Evolutionary conservation across 768 basidiomycete species (phyloP).

Genomic region (Hirschioporus abietinus): DNA sequence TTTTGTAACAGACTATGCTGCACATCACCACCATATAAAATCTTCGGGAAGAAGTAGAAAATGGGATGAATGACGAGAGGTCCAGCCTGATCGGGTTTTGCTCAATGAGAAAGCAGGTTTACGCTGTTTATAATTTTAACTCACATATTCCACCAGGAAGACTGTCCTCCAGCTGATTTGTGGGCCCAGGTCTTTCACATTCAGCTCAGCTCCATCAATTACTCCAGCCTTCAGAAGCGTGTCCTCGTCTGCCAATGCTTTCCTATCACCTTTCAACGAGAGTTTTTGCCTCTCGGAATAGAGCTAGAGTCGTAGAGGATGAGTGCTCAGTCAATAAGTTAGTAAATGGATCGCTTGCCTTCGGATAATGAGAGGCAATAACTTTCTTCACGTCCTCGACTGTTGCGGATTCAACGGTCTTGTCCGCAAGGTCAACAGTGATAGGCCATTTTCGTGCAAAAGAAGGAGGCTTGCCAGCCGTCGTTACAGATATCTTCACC

Average conservation of each 20-base stretch:
- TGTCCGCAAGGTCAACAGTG: constrained; percentile 42
- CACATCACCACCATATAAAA: constrained; percentile 67
- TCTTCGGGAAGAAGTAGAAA: constrained; percentile 62
- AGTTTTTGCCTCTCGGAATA: constrained; percentile 69
- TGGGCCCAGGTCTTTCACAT: constrained; percentile 85
- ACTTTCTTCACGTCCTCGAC: constrained; percentile 65
- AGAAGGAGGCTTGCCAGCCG: constrained; percentile 33
- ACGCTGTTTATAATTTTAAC: constrained; percentile 23
- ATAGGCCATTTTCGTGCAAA: constrained; percentile 49
- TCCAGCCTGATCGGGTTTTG: constrained; percentile 50
- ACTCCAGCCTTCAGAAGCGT: constrained; percentile 56
- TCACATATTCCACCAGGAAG: constrained; percentile 91
- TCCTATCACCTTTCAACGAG: constrained; percentile 54
- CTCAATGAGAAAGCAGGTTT: constrained; percentile 8
- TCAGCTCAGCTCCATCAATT: constrained; percentile 54
- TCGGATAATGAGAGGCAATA: constrained; percentile 51
- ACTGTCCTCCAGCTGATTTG: constrained; percentile 88
- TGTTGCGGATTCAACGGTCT: constrained; percentile 43
- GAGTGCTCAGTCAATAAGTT: background rate
- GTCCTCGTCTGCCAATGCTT: constrained; percentile 56
- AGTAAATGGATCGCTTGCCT: constrained; percentile 24
- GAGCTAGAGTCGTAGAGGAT: constrained; percentile 43
- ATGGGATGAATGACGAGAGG: constrained; percentile 88
- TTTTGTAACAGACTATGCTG: constrained; percentile 74
- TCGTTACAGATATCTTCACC: background rate